Evolutionary conservation across 352 stramenopile species (phyloP).

Genomic region (Pythium angustatum): DNA sequence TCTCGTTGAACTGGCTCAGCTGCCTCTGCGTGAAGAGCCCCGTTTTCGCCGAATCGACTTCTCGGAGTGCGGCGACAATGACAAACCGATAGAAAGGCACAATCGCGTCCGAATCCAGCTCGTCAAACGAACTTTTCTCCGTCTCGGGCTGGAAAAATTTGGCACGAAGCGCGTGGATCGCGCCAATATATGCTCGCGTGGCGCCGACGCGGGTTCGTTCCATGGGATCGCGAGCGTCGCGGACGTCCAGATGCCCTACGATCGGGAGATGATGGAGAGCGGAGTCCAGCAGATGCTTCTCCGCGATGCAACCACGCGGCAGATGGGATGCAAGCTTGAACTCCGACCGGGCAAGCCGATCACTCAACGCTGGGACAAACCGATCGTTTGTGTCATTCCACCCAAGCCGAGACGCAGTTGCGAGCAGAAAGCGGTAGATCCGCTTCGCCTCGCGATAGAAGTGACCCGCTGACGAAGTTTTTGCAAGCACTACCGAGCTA

Average conservation of each 20-base stretch:
- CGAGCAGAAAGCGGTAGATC: constrained; percentile 47
- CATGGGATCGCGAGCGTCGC: too few species aligned
- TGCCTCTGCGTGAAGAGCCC: constrained; percentile 35
- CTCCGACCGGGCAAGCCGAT: constrained; percentile 41
- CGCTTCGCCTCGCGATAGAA: constrained; percentile 66
- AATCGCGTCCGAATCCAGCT: constrained; percentile 27
- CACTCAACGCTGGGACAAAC: constrained; percentile 23
- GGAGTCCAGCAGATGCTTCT: constrained; percentile 55
- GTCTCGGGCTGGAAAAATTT: constrained; percentile 64
- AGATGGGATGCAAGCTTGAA: constrained; percentile 68
- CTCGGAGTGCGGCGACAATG: constrained; percentile 49
- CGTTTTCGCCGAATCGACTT: constrained; percentile 40
- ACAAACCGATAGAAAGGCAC: constrained; percentile 72
- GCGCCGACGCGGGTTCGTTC: too few species aligned
- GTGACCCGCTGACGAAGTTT: constrained; percentile 39
- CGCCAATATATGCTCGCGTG: constrained; percentile 48
- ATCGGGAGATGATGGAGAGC: constrained; percentile 37
- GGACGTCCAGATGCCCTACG: too few species aligned
- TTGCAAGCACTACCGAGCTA: constrained; percentile 31
- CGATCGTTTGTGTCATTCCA: constrained; percentile 16
- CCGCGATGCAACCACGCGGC: constrained; percentile 45
- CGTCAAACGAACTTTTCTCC: not conserved
- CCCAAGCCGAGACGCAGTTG: not conserved
- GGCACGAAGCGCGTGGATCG: constrained; percentile 40
- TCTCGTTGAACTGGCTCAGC: constrained; percentile 49